Base-by-base conservation (phyloP, 495 filamentous ascomycete species). In the Penicillium manginii region DNA sequence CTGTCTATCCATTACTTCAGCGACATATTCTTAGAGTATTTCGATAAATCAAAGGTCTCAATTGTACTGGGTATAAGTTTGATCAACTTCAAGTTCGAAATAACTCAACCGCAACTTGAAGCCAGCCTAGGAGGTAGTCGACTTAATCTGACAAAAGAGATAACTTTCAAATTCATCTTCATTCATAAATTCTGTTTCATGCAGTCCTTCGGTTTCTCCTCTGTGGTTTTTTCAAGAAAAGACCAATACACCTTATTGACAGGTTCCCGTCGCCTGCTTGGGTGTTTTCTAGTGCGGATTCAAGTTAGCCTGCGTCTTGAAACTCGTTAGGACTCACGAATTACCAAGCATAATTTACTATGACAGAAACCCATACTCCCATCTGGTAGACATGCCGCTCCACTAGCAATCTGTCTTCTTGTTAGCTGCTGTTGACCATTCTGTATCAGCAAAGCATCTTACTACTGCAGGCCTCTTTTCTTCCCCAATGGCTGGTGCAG, bases 321-420 rank as follows among this genome's bases (percentile, higher is more conserved):
- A 9, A 14, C 7, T 42, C 39, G n/a, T 15, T 42, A 42, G 39
- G n/a, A 42, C 14, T 2, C 9, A 47, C 1, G 43, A 26, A 19
- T 23, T 47, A 11, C 19, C 43, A 47, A 14, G 18, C 43, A 47
- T 19, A 47, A 47, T 47, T 47, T 22, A 18, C 43, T 47, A 26
- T 23, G 43, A 23, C 43, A 47, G 4, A 26, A 7, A 0, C 43
- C 43, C 21, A 47, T 4, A 23, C 43, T 47, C 2, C 43, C 43
- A 47, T 47, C 21, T 9, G 43, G 43, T 7, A 47, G 9, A n/a
- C 43, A 26, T 4, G 43, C 43, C 4, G 19, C 21, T 15, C 43
- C 43, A 26, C 17, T 47, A 14, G 43, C 43, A 8, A 47, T 47
- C 43, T 45, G 18, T 8, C 17, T 3, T 9, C n/a, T 2, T 17